A percentile compares a stretch with the other conserved stretches of the same genome.
Evolutionary conservation across 192 early-diverging fungal species (phyloP).

Genomic region (Obelidium mucronatum): DNA sequence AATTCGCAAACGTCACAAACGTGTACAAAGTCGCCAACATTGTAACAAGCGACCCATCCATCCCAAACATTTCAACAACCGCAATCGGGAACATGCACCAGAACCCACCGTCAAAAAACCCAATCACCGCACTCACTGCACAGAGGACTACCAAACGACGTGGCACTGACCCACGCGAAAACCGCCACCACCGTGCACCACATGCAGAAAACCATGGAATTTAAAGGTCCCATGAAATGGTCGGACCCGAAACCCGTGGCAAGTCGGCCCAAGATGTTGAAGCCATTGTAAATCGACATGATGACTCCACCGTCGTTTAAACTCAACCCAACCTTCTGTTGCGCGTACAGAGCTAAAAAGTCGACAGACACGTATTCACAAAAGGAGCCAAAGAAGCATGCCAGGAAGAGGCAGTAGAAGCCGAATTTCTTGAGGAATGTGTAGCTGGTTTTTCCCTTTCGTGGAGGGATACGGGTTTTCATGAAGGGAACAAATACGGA

Average conservation of each 20-base stretch:
- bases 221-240: constrained; percentile 63
- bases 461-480: constrained; percentile 21
- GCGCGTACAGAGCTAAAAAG: constrained; percentile 17
- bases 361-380: constrained; percentile 5
- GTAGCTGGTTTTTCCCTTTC: constrained; percentile 24
- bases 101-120: constrained; percentile 29
- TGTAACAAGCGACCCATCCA: constrained; percentile 3
- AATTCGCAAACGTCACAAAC: constrained; percentile 31
- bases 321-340: background rate
- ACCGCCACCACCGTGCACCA: constrained; percentile 34
- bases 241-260: constrained; percentile 70
- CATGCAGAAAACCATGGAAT: constrained; percentile 61
- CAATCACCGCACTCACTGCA: background rate
- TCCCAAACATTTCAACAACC: constrained; percentile 23
- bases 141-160: background rate
- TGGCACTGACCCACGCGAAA: constrained; percentile 2
- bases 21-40: constrained; percentile 30
- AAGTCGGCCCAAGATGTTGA: constrained; percentile 69
- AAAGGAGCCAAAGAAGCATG: constrained; percentile 48
- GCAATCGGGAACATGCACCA: constrained; percentile 45
- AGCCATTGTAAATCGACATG: constrained; percentile 72
- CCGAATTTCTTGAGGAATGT: constrained; percentile 1
- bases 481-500: constrained; percentile 34
- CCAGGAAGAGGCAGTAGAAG: constrained; percentile 21
- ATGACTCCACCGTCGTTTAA: background rate